These are phyloP conservation scores for Multifurca ochricompacta DNA, from an alignment of 768 basidiomycete genomes.

Conservation along the genomic window DNA sequence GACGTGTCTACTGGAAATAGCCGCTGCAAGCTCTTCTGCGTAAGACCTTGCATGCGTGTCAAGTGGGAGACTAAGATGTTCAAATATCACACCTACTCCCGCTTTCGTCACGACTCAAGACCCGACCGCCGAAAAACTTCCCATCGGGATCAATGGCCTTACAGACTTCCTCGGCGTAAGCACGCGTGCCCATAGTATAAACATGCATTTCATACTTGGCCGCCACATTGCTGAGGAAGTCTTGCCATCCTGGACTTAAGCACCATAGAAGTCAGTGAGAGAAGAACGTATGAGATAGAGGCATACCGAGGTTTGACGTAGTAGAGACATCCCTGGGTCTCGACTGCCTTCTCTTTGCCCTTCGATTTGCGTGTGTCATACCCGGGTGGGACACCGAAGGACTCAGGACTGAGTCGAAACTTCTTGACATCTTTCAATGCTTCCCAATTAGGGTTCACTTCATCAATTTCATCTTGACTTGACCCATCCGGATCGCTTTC, in stretches of 20 bases:
- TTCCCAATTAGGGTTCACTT: conserved; percentile 88
- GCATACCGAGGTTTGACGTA: conserved; percentile 94
- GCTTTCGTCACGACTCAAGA: conserved; percentile 92
- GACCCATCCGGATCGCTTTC: conserved; percentile 36
- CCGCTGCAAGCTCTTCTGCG: conserved; percentile 84
- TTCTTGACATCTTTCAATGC: conserved; percentile 85
- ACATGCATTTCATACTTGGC: conserved; percentile 97
- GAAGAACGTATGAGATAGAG: background rate
- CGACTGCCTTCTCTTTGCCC: conserved; percentile 57
- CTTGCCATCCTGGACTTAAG: conserved; percentile 68
- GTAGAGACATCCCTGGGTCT: conserved; percentile 85
- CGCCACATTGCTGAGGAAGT: conserved; percentile 67
- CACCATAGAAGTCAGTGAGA: conserved; percentile 9
- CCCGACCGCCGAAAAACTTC: conserved; percentile 75
- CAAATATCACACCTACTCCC: conserved; percentile 59
- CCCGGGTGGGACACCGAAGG: conserved; percentile 39
- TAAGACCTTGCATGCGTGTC: conserved; percentile 26
- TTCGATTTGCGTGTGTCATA: conserved; percentile 37
- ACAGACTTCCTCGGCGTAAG: conserved; percentile 94
- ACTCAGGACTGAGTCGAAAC: conserved; percentile 82
- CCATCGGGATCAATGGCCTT: conserved; percentile 87
- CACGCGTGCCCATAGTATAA: conserved; percentile 98
- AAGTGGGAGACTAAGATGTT: background rate
- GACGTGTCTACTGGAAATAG: conserved; percentile 95
- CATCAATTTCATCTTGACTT: conserved; percentile 28